These are phyloP conservation scores for Herpetomonas tarakana DNA, from an alignment of 208 protist genomes.

Conservation along the genomic window DNA sequence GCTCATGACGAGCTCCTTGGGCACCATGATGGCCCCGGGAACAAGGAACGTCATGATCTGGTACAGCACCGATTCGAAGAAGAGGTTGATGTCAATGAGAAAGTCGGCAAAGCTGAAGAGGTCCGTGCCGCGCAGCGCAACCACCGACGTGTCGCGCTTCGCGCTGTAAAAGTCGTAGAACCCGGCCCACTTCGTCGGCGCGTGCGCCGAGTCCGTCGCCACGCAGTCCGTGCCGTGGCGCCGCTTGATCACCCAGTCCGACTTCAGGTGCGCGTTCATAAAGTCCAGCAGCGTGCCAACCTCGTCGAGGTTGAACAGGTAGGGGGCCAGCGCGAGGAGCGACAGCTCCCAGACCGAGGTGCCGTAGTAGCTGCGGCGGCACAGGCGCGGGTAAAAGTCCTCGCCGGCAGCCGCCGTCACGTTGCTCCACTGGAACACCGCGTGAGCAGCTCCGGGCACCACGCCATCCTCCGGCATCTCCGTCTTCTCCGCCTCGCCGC, in stretches of 20 bases:
- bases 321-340: slow-evolving; percentile 53
- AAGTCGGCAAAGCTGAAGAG: slow-evolving; percentile 70
- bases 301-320: slow-evolving; percentile 60
- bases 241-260: slow-evolving; percentile 61
- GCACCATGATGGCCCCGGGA: slow-evolving; percentile 50
- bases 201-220: slow-evolving; percentile 35
- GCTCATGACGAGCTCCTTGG: slow-evolving; percentile 57
- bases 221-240: slow-evolving; percentile 46
- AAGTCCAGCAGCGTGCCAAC: slow-evolving; percentile 56
- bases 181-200: slow-evolving; percentile 52
- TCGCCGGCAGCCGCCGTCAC: slow-evolving; percentile 25
- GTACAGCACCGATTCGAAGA: slow-evolving; percentile 72
- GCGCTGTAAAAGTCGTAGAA: slow-evolving; percentile 78
- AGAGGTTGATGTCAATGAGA: slow-evolving; percentile 76
- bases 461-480: slow-evolving; percentile 8
- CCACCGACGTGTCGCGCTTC: slow-evolving; percentile 49
- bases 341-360: slow-evolving; percentile 70
- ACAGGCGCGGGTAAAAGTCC: slow-evolving; percentile 79
- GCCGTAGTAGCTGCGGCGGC: slow-evolving; percentile 51
- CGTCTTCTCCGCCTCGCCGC: slow-evolving; percentile 1
- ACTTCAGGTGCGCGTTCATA: slow-evolving; percentile 57
- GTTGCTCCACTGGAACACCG: slow-evolving; percentile 56
- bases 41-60: slow-evolving; percentile 61
- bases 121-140: slow-evolving; percentile 74
- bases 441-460: slow-evolving; percentile 20